Evolutionary conservation across 2,329 filamentous ascomycete genomes (phyloP).

Genomic region (Phyllosticta citribraziliensis): DNA sequence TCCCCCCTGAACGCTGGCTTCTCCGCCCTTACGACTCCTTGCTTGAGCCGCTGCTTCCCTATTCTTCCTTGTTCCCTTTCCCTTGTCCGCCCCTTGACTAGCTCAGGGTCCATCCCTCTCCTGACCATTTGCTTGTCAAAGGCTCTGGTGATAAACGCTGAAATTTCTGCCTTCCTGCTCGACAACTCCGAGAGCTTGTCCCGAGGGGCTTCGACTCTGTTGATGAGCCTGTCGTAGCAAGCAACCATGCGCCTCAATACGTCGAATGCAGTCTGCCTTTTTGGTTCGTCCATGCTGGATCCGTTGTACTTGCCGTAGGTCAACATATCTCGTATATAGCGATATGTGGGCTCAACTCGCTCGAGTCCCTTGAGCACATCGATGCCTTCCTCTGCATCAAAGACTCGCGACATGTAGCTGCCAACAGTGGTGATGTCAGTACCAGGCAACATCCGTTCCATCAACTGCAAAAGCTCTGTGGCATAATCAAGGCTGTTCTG

Average conservation of each 20-base stretch:
- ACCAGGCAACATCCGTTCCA: neutral
- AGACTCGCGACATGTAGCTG: neutral
- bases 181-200: neutral
- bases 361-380: neutral
- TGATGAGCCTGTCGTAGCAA: neutral
- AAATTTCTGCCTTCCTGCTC: neutral
- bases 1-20: neutral
- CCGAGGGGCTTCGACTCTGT: neutral
- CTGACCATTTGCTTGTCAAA: neutral
- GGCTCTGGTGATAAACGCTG: neutral
- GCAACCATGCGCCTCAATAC: neutral
- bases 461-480: constrained; percentile 45
- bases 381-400: neutral
- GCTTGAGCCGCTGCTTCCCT: neutral
- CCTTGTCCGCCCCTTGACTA: neutral
- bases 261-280: neutral
- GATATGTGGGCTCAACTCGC: neutral
- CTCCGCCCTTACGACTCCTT: neutral
- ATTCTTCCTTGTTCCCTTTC: neutral
- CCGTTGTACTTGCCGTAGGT: neutral
- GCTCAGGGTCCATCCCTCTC: neutral
- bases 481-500: constrained; percentile 57
- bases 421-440: neutral
- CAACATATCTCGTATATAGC: neutral
- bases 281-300: neutral